Evolutionary conservation across 129 eudicot species (phyloP), one percentile per base, ranked within the genome.

Genomic region (Chrysanthemum lavandulifolium): DNA sequence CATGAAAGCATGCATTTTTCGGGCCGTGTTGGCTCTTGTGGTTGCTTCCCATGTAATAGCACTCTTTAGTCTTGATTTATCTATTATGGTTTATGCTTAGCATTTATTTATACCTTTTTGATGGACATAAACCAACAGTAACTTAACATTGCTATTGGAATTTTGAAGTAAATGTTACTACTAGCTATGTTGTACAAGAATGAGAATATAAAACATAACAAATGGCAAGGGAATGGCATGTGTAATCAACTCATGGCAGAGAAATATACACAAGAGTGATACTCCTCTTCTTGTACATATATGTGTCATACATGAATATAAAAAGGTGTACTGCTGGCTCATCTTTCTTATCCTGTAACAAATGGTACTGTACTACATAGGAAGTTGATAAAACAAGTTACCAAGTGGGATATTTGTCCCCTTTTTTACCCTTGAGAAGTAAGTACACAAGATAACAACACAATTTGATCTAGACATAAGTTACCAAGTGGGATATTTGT

Each of bases 11-110:
- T 67, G 13, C 80, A 79, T 78, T 76, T 69, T 16, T 74, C 86
- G n/a, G 78, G 80, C 33, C 78, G 71, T 68, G 69, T 13, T 12
- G 43, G 83, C 27, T 80, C 92, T 1, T 86, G 96, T 73, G 89
- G 93, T 59, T 89, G 90, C 71, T 84, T 89, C 29, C 96, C 90
- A 27, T 89, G 96, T 72, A 80, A 63, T 60, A 61, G 27, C 15
- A 59, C 13, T n/a, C 64, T 59, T 23, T 29, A 29, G 18, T 48
- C 76, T 72, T 72, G 23, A 45, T 23, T 61, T n/a, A 25, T 61
- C 9, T 11, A 61, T 13, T 59, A 51, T 25, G 61, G 61, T 53
- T 69, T 69, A 53, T 31, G 10, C n/a, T 48, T 53, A 14, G 14
- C 10, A 29, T 69, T 52, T 29, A 69, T 51, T 31, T 56, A 53